These are phyloP conservation scores for Cladorrhinum sp. DNA, from an alignment of 2,329 filamentous ascomycete species.

Conservation along the genomic window DNA sequence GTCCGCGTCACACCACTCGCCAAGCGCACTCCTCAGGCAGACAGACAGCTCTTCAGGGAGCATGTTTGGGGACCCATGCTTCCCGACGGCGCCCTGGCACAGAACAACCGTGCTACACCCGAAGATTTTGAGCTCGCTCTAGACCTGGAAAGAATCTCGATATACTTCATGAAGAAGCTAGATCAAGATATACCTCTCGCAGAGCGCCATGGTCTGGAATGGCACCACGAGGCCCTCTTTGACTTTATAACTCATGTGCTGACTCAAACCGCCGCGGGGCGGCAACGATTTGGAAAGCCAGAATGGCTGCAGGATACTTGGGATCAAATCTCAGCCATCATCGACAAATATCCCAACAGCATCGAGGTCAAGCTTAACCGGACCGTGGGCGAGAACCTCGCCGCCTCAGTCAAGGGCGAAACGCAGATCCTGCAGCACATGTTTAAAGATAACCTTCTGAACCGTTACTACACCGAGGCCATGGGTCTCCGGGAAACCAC, in stretches of 20 bases:
- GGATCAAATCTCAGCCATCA: constrained; percentile 32
- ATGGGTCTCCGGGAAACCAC: not conserved
- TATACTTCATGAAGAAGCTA: not conserved
- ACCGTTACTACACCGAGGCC: not conserved
- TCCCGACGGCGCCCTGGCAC: not conserved
- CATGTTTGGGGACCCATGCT: not conserved
- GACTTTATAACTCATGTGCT: not conserved
- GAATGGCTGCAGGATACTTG: not conserved
- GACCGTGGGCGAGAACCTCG: constrained; percentile 21
- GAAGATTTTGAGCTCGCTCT: not conserved
- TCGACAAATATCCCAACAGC: not conserved
- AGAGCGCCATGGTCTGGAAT: not conserved
- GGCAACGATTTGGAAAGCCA: not conserved
- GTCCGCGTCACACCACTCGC: not conserved
- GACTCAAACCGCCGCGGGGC: not conserved
- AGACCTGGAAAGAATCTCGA: not conserved
- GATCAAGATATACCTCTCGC: not conserved
- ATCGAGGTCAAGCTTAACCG: constrained; percentile 8
- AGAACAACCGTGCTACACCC: not conserved
- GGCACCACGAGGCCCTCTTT: not conserved
- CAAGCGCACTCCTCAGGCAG: not conserved
- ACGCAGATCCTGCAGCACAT: constrained; percentile 9
- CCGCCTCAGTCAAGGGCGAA: not conserved
- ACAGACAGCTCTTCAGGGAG: not conserved
- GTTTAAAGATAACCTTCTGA: constrained; percentile 11